Base-by-base conservation (phyloP, 2,329 filamentous ascomycete species). In the Phyllosticta ampelicida region DNA sequence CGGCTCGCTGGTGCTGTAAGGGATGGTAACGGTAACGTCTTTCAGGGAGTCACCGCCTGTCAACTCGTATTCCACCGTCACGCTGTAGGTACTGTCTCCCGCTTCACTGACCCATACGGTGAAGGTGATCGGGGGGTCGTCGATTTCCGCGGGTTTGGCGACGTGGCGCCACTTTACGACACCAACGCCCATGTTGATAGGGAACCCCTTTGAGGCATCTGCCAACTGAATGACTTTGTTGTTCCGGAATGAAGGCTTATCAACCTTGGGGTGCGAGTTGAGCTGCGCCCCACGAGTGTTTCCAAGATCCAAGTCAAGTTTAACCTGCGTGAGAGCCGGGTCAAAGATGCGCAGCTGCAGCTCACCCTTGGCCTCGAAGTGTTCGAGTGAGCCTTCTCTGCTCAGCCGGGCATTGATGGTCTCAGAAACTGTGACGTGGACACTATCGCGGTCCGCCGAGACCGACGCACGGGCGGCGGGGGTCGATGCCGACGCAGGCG, bases 51-150 rank as follows among this genome's bases (percentile, higher is more conserved):
- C 88, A 1, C 84, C 80, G 55, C 90, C 89, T 0, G 88, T 92
- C 60, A 96, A 82, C 73, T 99, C 94, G 71, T 97, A 99, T 74
- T 97, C 94, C 30, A 97, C 83, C 1, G 92, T 99, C 68, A 99
- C 84, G 63, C 88, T 95, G 73, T 86, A 95, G 67, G 86, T 90
- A 69, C 85, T 84, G 52, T 86, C 83, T 20, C 84, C 81, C 53
- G 89, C 87, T 73, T 91, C 90, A 74, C 96, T 96, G 61, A 95
- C 89, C 94, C 94, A 99, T 44, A 96, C 92, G 1, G 90, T 96
- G 73, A 99, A 97, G 44, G 88, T 94, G 67, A 99, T 94, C 8
- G 94, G 94, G 44, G 95, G 85, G 57, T 91, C 84, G 62, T 84
- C 85, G 36, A 86, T 75, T 65, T 95, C 89, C 64, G 95, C 90